Percentiles rank a stretch among this genome's conserved stretches.
Evolutionary conservation across 371 early-diverging fungal species (phyloP).

Genomic region (Encephalitozoon hellem): DNA sequence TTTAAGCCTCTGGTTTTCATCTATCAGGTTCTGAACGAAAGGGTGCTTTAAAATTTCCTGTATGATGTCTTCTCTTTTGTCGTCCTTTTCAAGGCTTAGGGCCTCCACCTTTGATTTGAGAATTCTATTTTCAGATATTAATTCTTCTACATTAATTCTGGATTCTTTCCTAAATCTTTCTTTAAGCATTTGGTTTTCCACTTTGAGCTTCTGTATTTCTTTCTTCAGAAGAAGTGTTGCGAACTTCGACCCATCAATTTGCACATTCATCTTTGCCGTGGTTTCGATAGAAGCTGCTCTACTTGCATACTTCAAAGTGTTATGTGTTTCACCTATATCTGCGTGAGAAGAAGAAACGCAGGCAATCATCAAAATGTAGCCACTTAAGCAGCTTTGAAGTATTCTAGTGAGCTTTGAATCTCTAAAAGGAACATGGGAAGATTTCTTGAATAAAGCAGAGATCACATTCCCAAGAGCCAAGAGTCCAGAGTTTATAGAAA

Average conservation of each 20-base stretch:
- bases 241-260: background rate
- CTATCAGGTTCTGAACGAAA: conserved; percentile 33
- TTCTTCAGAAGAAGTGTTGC: conserved; percentile 43
- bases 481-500: conserved; percentile 89
- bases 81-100: background rate
- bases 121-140: conserved; percentile 13
- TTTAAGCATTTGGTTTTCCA: conserved; percentile 33
- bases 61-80: conserved; percentile 24
- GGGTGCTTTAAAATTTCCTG: conserved; percentile 34
- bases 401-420: conserved; percentile 90
- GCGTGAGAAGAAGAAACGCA: conserved; percentile 72
- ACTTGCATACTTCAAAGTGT: conserved; percentile 68
- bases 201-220: conserved; percentile 48
- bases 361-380: conserved; percentile 76
- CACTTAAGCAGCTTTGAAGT: conserved; percentile 85
- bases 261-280: conserved; percentile 12
- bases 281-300: conserved; percentile 55
- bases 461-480: conserved; percentile 95
- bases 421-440: conserved; percentile 78
- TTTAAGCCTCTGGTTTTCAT: conserved; percentile 25
- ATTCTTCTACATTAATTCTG: conserved; percentile 5
- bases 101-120: conserved; percentile 1
- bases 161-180: background rate
- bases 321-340: conserved; percentile 76
- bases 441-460: conserved; percentile 73